Percentiles rank a stretch among this genome's conserved stretches.
Conservation (phyloP, 805 yeast genomes). For the Cyberlindnera euphorbiiphila region DNA sequence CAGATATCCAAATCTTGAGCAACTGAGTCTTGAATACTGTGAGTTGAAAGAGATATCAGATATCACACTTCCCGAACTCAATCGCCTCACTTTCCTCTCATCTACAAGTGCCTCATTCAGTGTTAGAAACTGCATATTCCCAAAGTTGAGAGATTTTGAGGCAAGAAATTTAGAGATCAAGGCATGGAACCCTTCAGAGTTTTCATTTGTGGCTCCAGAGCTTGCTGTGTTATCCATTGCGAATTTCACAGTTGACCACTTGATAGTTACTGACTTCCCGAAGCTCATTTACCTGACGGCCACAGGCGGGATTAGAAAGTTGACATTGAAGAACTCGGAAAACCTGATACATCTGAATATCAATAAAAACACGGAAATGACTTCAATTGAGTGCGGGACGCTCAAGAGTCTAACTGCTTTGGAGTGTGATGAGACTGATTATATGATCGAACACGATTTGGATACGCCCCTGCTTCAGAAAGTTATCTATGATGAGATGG, state of each 20-base stretch:
- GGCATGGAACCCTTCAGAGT: constrained; percentile 7
- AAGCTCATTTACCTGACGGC: constrained; percentile 7
- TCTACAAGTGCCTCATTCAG: constrained; percentile 16
- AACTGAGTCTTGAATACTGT: constrained; percentile 14
- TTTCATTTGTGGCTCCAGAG: constrained; percentile 12
- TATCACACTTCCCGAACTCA: constrained; percentile 5
- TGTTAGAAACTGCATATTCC: constrained; percentile 15
- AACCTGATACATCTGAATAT: constrained; percentile 10
- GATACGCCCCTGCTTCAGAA: constrained; percentile 12
- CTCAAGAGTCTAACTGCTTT: constrained; percentile 5
- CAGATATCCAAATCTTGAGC: constrained; percentile 11
- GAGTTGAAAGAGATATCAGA: constrained; percentile 8
- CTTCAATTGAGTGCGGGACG: not conserved
- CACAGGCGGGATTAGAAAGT: constrained; percentile 13
- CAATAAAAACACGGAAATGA: constrained; percentile 10
- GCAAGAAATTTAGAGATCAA: constrained; percentile 16
- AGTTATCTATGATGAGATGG: constrained; percentile 9
- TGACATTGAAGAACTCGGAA: constrained; percentile 4
- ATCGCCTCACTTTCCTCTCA: constrained; percentile 8
- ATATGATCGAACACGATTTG: constrained; percentile 5
- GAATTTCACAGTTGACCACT: constrained; percentile 11
- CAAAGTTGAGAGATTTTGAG: constrained; percentile 11
- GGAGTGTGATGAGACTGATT: constrained; percentile 12
- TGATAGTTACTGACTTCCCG: constrained; percentile 7
- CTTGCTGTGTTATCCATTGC: constrained; percentile 6